Conservation (phyloP, 1,284 basidiomycete genomes). For the Meira nashicola region DNA sequence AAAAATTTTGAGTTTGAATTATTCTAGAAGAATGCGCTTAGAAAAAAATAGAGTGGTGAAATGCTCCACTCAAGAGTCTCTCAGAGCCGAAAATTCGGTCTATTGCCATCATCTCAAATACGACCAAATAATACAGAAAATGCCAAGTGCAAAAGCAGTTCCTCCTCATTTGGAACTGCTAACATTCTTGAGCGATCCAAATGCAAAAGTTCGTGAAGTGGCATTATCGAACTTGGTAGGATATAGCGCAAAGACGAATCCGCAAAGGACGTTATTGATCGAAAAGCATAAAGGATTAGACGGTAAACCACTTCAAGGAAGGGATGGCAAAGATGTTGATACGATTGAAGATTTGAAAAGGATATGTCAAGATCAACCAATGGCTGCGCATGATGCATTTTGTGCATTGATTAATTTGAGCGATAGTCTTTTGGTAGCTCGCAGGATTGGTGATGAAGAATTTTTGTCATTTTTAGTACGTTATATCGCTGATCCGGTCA, state of each 20-base stretch:
- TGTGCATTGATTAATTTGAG: slow-evolving; percentile 89
- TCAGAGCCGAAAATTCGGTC: too few relatives aligned
- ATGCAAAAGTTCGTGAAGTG: slow-evolving; percentile 79
- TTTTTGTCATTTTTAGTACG: slow-evolving; percentile 82
- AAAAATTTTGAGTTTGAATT: not conserved
- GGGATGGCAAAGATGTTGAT: slow-evolving; percentile 44
- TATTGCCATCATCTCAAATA: not conserved
- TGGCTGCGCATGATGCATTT: slow-evolving; percentile 90
- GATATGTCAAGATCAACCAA: slow-evolving; percentile 72
- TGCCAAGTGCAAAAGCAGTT: not conserved
- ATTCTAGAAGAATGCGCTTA: not conserved
- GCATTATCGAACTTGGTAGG: slow-evolving; percentile 74
- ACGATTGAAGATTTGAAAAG: slow-evolving; percentile 66
- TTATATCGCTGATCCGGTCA: slow-evolving; percentile 82
- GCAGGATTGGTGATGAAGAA: slow-evolving; percentile 65
- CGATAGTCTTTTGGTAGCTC: slow-evolving; percentile 69
- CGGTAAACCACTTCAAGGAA: slow-evolving; percentile 28
- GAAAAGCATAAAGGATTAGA: slow-evolving; percentile 36
- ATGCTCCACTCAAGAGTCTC: not conserved
- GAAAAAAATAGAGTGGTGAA: not conserved
- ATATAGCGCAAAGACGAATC: slow-evolving; percentile 37
- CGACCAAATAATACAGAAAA: not conserved
- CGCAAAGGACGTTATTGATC: slow-evolving; percentile 37
- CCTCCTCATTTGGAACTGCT: slow-evolving; percentile 62
- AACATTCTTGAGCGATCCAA: slow-evolving; percentile 77